phyloP scores from a whole-genome alignment of 352 stramenopile genomes.

The Blastocystis sp. region DNA sequence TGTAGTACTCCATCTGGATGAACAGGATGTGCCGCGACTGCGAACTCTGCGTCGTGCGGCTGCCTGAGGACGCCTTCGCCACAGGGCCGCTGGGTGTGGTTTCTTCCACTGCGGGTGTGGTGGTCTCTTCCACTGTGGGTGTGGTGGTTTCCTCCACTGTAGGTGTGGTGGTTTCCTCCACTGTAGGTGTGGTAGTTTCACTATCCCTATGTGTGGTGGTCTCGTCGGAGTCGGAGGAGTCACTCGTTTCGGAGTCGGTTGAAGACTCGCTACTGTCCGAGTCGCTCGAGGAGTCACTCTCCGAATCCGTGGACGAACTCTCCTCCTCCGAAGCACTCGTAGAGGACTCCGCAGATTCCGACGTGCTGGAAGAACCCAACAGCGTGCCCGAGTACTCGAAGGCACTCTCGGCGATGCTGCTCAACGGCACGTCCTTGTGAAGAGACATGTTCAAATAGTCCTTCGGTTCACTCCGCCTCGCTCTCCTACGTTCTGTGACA shows the following conservation, averaged over 20 bases:
- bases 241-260: neutral
- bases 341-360: neutral
- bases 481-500: neutral
- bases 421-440: neutral
- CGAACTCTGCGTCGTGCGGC: neutral
- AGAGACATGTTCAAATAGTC: neutral
- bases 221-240: neutral
- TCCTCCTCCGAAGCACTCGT: neutral
- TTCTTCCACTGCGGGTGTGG: neutral
- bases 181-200: neutral
- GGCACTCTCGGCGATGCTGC: neutral
- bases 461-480: neutral
- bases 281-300: neutral
- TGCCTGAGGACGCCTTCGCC: neutral
- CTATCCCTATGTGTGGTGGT: neutral
- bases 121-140: neutral
- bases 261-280: neutral
- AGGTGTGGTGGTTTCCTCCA: neutral
- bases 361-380: neutral
- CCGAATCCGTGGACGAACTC: neutral
- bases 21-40: neutral
- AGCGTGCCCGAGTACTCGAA: neutral
- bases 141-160: neutral
- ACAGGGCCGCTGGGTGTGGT: neutral
- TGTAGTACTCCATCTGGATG: slow-evolving; percentile 60